Evolutionary conservation across 2,329 filamentous ascomycete genomes (phyloP), one percentile per base, ranked within the genome.

Genomic region (Ceratocystis destructans): DNA sequence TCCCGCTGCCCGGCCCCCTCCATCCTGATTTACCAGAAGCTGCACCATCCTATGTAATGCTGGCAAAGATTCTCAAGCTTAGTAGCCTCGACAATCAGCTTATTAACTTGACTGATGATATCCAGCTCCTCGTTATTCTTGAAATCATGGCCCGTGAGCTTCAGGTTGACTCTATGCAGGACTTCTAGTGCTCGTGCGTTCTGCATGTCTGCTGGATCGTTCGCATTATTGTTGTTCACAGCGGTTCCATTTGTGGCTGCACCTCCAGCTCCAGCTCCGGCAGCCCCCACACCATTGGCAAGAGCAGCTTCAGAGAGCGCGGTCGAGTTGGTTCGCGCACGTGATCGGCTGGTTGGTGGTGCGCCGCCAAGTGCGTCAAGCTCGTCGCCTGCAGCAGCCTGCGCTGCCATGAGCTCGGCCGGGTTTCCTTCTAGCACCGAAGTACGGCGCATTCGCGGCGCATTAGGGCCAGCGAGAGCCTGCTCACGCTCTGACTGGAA

Each of bases 31-130:
- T 68, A 97, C 93, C 93, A 97, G 82, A 96, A 97, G 77, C 90
- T 95, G 77, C 93, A 97, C 93, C 93, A 97, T 70, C 94, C 94
- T 72, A 97, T 96, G 75, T 96, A 99, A 79, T 97, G 94, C 80
- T 97, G 94, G 75, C 94, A 99, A 69, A 99, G 79, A 75, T 97
- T 97, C 82, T 97, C 94, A 71, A 97, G 80, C 73, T 94, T 96
- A 5, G 94, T 99, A 25, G 94, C 94, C 79, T 99, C 93, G 69
- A 88, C 87, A 71, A 99, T 88, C 72, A 99, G 79, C 75, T 95
- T 93, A 76, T 96, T 93, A 4, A 99, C 95, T 77, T 99, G 94
- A 69, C 85, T 85, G 66, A 89, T 86, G 25, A 96, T 86, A 67
- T 86, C 87, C 69, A 99, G 81, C 77, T 97, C 93, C 72, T 95